phyloP scores from a whole-genome alignment of 352 stramenopile species.

The Phytopythium kandeliae region DNA sequence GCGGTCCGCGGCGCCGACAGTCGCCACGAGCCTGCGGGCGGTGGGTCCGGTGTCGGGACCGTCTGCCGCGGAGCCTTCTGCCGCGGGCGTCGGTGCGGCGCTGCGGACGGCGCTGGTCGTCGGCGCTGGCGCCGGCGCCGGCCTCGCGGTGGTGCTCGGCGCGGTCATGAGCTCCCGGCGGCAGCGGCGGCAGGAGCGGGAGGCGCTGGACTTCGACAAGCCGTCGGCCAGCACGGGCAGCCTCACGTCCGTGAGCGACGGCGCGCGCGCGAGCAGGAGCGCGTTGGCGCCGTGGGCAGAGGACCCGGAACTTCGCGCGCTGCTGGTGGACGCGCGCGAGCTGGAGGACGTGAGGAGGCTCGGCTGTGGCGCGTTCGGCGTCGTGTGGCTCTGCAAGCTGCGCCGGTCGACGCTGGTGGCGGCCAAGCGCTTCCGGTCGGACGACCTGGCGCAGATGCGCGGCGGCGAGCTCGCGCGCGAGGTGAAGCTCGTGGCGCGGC shows the following conservation, averaged over 20 bases:
- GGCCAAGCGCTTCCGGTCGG: slow-evolving; percentile 19
- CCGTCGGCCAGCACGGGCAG: not conserved
- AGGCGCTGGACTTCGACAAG: slow-evolving; percentile 6
- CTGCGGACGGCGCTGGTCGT: not conserved
- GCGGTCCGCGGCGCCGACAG: not conserved
- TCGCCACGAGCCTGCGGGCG: not conserved
- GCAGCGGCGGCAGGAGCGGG: not conserved
- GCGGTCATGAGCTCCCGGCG: not conserved
- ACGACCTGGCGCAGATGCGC: slow-evolving; percentile 8
- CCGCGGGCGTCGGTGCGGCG: not conserved
- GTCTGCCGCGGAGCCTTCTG: no score
- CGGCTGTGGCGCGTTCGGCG: slow-evolving; percentile 19
- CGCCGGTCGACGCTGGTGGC: slow-evolving; percentile 19
- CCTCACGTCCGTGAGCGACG: not conserved
- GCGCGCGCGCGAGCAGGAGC: not conserved
- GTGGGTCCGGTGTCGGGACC: not conserved
- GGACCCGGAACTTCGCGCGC: slow-evolving; percentile 18
- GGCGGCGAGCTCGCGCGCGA: slow-evolving; percentile 24
- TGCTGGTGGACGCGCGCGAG: slow-evolving; percentile 18
- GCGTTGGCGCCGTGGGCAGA: not conserved
- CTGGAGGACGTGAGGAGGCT: slow-evolving; percentile 20
- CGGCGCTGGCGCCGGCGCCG: not conserved
- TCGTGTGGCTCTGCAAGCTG: slow-evolving; percentile 22
- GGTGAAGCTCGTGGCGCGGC: slow-evolving; percentile 39
- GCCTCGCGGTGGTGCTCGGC: not conserved